Base-by-base conservation (phyloP, 345 rosid species). In the Geranium rotundifolium region DNA sequence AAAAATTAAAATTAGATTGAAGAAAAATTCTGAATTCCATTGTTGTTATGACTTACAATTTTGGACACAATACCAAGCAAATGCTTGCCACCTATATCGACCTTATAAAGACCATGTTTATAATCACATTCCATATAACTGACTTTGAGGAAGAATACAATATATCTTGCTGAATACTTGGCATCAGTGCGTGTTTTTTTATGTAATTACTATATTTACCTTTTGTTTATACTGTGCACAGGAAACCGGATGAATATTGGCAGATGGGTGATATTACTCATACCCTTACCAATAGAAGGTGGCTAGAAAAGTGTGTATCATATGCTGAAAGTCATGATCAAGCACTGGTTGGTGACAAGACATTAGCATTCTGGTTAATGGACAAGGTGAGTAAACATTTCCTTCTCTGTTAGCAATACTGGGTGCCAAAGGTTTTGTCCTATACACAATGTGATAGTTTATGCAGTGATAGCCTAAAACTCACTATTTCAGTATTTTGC, bases 301-400 rank as follows among this genome's bases (percentile, higher is more conserved):
- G 96, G 98, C 64, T 64, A 57, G 96, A 92, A 67, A 89, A 87
- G 67, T 92, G 96, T 70, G 78, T 89, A 30, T 67, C 81, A 46
- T 92, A 92, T 80, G 96, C 98, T 50, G 98, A 92, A 75, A 85
- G 95, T 78, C 98, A 92, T 72, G 98, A 92, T 77, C 98, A 89
- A 79, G 98, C 98, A 65, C 88, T 92, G 69, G 98, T 92, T 62
- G 98, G 98, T n/a, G 96, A 92, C 81, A 92, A 92, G 72, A 92
- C 98, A 29, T 73, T 92, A 60, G 96, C 98, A 15, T 92, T 92
- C 77, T 92, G 98, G 98, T 75, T 92, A 74, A 89, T 92, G 98
- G 98, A 92, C 79, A 87, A 92, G 96, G 98, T 89, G 39, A 63
- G 59, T n/a, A 34, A 37, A 61, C 27, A 55, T 61, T 61, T 67